Evolutionary conservation across 495 filamentous ascomycete species (phyloP).

Genomic region (Tuber aestivum): DNA sequence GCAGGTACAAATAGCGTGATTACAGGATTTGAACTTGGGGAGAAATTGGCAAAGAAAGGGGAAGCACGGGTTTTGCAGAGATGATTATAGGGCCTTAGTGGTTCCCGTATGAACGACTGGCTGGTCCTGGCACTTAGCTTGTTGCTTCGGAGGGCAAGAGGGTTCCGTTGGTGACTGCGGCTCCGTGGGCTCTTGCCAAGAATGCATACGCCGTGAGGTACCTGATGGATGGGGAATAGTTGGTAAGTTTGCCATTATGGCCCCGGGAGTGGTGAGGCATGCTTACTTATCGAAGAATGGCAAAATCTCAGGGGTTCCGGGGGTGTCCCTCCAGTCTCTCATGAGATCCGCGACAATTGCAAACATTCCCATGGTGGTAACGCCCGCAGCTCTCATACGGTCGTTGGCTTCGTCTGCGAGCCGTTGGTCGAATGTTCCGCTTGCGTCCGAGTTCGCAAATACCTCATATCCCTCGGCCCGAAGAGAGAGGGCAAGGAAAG

Average conservation of each 20-base stretch:
- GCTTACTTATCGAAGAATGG: slow-evolving; percentile 60
- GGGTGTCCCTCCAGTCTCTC: slow-evolving; percentile 68
- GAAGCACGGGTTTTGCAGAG: not conserved
- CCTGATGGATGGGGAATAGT: slow-evolving; percentile 18
- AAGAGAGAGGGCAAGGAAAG: slow-evolving; percentile 68
- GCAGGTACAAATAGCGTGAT: not conserved
- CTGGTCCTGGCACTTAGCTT: not conserved
- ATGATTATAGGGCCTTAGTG: not conserved
- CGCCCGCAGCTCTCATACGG: slow-evolving; percentile 62
- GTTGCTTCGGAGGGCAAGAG: slow-evolving; percentile 48
- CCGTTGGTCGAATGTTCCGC: slow-evolving; percentile 55
- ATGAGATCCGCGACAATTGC: slow-evolving; percentile 67
- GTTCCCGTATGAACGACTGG: not conserved
- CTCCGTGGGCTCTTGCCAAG: slow-evolving; percentile 47
- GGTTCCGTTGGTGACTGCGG: slow-evolving; percentile 47
- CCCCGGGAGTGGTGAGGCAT: not conserved
- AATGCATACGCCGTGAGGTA: slow-evolving; percentile 49
- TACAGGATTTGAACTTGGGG: not conserved
- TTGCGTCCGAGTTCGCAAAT: slow-evolving; percentile 68
- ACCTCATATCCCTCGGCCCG: slow-evolving; percentile 68
- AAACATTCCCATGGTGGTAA: slow-evolving; percentile 60
- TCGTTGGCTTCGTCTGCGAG: slow-evolving; percentile 59
- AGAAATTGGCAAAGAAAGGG: not conserved
- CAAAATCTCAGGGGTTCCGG: slow-evolving; percentile 58
- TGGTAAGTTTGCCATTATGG: not conserved